Evolutionary conservation across 1,284 basidiomycete genomes (phyloP), one percentile per base, ranked within the genome.

Genomic region (Blastosporella zonata): DNA sequence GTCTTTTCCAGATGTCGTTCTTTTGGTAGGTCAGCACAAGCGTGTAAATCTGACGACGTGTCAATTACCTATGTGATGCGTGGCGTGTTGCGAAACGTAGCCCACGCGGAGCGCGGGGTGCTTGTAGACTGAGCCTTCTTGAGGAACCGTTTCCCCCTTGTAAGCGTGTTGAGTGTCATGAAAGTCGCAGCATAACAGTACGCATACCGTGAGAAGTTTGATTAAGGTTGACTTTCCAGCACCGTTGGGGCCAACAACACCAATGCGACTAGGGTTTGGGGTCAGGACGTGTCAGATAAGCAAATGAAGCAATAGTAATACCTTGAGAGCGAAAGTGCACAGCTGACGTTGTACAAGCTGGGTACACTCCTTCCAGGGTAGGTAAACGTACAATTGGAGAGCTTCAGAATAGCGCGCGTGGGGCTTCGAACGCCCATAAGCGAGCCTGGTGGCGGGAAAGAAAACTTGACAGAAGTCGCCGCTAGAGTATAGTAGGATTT

Each of bases 71-170:
- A 95, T 90, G 67, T 97, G 94, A 73, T 96, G 93, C 51, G 94
- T 97, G 20, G 94, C 94, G 69, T 99, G 96, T 67, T 99, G 96
- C 8, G 96, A 96, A 59, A 99, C 94, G 71, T 97, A 97, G 48
- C 95, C 97, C 52, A 99, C 91, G 62, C 96, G 91, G 49, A 99
- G 74, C 35, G 94, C 82, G 28, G 96, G 96, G 66, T 99, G 96
- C 67, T 97, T 98, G 75, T 96, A 93, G 37, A 97, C 93, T 39
- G 84, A 82, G 49, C 96, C 96, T 67, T 92, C 82, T 70, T 97
- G 93, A 37, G 97, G 95, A 31, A 86, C 76, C 12, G 92, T 93
- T 72, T 99, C 96, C 55, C 97, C 96, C 87, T 90, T 57, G 31
- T 53, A 40, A 40, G 33, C 5, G 28, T 47, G 48, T 43, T 55